A percentile compares a stretch with the other conserved stretches of the same genome.
Conservation (phyloP, 352 stramenopile species). For the Albugo laibachii region DNA sequence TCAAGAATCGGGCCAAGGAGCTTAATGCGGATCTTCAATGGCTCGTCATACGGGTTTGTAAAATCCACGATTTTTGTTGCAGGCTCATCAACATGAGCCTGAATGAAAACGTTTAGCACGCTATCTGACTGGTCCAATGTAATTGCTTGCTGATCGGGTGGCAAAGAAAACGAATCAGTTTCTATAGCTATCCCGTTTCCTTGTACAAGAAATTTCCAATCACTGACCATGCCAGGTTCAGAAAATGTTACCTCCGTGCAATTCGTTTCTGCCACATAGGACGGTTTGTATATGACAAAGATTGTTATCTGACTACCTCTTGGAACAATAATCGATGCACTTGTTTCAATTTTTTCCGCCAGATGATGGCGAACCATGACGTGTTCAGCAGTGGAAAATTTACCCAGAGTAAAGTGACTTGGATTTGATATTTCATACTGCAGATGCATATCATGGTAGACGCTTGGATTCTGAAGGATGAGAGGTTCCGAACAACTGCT, state of each 20-base stretch:
- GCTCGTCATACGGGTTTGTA: slow-evolving; percentile 80
- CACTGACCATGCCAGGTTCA: slow-evolving; percentile 51
- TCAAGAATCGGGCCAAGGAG: not conserved
- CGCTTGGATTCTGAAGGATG: slow-evolving; percentile 78
- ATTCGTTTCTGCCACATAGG: slow-evolving; percentile 70
- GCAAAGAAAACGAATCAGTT: no score
- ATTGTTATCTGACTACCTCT: slow-evolving; percentile 52
- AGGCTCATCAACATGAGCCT: slow-evolving; percentile 56
- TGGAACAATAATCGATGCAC: slow-evolving; percentile 16
- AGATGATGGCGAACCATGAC: slow-evolving; percentile 7
- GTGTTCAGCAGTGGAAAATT: not conserved
- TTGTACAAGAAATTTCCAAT: slow-evolving; percentile 74
- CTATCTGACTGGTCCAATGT: slow-evolving; percentile 11
- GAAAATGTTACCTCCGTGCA: slow-evolving; percentile 45
- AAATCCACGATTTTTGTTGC: slow-evolving; percentile 80
- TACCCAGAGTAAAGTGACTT: slow-evolving; percentile 36
- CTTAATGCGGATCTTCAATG: slow-evolving; percentile 11
- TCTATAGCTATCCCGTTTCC: slow-evolving; percentile 34
- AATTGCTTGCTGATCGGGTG: no score
- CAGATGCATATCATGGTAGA: slow-evolving; percentile 43
- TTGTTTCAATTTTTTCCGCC: slow-evolving; percentile 1
- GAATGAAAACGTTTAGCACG: slow-evolving; percentile 67
- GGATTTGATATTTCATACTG: slow-evolving; percentile 50
- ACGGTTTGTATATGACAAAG: slow-evolving; percentile 80
- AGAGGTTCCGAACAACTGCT: slow-evolving; percentile 53